Conservation (phyloP, 2,329 filamentous ascomycete genomes). For the Ophiostoma sp. region DNA sequence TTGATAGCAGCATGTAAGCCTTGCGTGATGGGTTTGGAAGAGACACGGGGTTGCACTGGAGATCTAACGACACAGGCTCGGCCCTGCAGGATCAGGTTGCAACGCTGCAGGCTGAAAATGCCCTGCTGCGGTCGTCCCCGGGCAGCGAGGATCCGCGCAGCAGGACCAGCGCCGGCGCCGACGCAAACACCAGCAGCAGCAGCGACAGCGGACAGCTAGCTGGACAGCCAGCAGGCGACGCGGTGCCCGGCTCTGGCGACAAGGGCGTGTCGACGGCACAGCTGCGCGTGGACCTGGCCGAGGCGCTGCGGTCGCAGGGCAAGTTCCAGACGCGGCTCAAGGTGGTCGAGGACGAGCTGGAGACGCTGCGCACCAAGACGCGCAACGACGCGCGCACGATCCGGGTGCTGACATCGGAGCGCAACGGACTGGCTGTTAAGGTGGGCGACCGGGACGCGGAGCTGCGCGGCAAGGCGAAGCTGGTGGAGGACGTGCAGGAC, state of each 20-base stretch:
- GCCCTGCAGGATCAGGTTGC: conserved; percentile 63
- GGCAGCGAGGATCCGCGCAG: conserved; percentile 6
- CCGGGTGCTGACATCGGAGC: conserved; percentile 56
- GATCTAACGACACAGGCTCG: conserved; percentile 46
- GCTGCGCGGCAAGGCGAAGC: conserved; percentile 72
- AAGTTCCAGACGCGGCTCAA: conserved; percentile 61
- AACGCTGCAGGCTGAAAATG: conserved; percentile 54
- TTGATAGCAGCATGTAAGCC: conserved; percentile 74
- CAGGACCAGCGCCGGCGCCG: background rate
- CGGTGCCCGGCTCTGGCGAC: background rate
- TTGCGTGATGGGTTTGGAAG: background rate
- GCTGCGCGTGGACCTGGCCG: conserved; percentile 64
- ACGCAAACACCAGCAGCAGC: conserved; percentile 18
- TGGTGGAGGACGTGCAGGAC: conserved; percentile 86
- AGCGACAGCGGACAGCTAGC: conserved; percentile 31
- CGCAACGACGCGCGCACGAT: conserved; percentile 58
- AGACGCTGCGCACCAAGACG: conserved; percentile 55
- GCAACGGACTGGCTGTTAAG: conserved; percentile 56
- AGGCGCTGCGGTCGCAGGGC: conserved; percentile 68
- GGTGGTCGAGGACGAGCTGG: conserved; percentile 55
- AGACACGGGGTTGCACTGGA: background rate
- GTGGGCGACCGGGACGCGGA: conserved; percentile 82
- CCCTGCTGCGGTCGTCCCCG: conserved; percentile 22
- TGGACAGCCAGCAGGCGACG: background rate
- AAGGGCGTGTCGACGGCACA: conserved; percentile 35